Evolutionary conservation across 768 basidiomycete species (phyloP).

Genomic region (Mycena sanguinolenta): DNA sequence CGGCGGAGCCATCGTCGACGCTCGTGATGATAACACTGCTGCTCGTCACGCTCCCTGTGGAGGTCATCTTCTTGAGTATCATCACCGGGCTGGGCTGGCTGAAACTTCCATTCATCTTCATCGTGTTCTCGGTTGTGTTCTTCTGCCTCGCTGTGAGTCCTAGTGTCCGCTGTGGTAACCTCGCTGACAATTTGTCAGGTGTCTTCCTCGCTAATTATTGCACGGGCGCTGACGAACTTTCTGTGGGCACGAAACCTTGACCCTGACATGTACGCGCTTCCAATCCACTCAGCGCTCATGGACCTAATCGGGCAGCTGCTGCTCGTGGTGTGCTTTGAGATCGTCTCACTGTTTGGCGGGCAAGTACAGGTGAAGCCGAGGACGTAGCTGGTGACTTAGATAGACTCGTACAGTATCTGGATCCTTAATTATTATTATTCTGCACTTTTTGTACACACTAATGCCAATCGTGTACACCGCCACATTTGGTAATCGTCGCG

Average conservation of each 20-base stretch:
- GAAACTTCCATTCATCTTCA: conserved; percentile 75
- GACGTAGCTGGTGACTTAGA: not conserved
- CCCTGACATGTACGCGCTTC: conserved; percentile 95
- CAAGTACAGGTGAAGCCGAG: conserved; percentile 39
- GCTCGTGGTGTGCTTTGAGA: conserved; percentile 81
- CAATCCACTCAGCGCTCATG: conserved; percentile 90
- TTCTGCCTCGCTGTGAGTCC: conserved; percentile 83
- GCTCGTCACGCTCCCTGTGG: conserved; percentile 83
- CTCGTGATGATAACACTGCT: conserved; percentile 80
- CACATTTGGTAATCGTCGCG: conserved; percentile 12
- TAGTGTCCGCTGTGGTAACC: not conserved
- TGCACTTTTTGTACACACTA: not conserved
- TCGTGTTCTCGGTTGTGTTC: conserved; percentile 73
- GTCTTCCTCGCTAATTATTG: conserved; percentile 75
- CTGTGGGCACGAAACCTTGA: conserved; percentile 86
- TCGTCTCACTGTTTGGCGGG: conserved; percentile 64
- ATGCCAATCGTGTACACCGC: not conserved
- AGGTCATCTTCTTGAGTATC: conserved; percentile 78
- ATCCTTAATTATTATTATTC: conserved; percentile 7
- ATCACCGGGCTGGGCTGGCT: conserved; percentile 84
- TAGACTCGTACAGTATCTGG: not conserved
- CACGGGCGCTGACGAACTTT: conserved; percentile 75
- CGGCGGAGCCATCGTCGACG: conserved; percentile 55
- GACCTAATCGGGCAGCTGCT: conserved; percentile 88
- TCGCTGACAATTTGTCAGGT: conserved; percentile 61